Evolutionary conservation across 768 basidiomycete species (phyloP).

Genomic region (Podaxis sp.): DNA sequence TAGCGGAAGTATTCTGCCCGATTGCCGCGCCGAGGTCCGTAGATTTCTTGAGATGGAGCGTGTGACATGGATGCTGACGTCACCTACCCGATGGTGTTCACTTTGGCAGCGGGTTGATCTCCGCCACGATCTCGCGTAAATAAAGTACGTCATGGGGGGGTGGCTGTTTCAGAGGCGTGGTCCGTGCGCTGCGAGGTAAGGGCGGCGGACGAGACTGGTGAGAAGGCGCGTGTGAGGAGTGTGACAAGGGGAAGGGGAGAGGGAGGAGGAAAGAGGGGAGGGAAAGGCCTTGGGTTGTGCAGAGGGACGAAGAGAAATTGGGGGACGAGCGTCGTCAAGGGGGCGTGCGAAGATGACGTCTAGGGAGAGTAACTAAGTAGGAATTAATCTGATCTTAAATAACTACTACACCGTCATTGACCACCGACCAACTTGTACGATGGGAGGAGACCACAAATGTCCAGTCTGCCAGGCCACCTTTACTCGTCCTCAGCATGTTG

Average conservation of each 20-base stretch:
- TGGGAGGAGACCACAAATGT: conserved; percentile 86
- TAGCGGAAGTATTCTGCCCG: conserved; percentile 87
- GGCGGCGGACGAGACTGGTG: background rate
- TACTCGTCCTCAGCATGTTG: conserved; percentile 88
- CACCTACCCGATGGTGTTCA: conserved; percentile 11
- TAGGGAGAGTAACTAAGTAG: conserved; percentile 16
- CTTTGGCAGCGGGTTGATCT: conserved; percentile 52
- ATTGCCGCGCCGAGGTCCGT: conserved; percentile 82
- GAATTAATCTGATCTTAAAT: conserved; percentile 15
- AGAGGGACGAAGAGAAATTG: background rate
- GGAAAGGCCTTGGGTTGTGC: background rate
- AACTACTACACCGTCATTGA: conserved; percentile 16
- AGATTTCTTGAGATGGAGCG: conserved; percentile 8
- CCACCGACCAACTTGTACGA: conserved; percentile 27
- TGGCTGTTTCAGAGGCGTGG: conserved; percentile 4
- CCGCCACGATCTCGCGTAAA: conserved; percentile 55
- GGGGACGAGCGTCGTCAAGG: conserved; percentile 12
- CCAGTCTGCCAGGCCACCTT: conserved; percentile 87
- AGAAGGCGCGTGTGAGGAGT: background rate
- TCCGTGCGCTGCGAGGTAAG: background rate
- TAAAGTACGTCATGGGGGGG: conserved; percentile 22
- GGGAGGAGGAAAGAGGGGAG: background rate
- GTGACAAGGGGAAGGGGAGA: background rate
- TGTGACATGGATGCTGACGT: conserved; percentile 15
- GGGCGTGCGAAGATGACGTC: conserved; percentile 16